Base-by-base conservation (phyloP, 148 eudicot genomes). In the Amaranthus cruentus region DNA sequence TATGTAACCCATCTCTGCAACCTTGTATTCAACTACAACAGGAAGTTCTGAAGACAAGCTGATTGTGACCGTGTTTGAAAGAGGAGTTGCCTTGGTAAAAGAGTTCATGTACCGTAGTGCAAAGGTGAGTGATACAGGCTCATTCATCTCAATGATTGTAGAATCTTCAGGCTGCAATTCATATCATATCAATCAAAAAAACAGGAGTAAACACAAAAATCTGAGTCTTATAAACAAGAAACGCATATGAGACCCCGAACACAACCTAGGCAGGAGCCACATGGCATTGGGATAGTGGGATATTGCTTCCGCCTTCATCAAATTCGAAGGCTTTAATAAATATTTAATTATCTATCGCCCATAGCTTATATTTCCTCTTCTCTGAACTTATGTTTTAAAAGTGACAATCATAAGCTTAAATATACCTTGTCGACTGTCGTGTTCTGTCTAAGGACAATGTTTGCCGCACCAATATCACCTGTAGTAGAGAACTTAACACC, bases 21-120 rank as follows among this genome's bases (percentile, higher is more conserved):
- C 90, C 84, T 93, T 93, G 85, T 93, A 93, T 83, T 88, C 96
- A 0, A 89, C 94, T 57, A 90, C 98, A 53, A 90, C 89, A 2
- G 96, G 98, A 60, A 90, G 89, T 84, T 93, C 98, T 0, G 93
- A 90, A 47, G 98, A 93, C 82, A 93, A 78, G 78, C 96, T 93
- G 68, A 93, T 81, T 53, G 98, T 88, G 57, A 90, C 96, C 0
- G 86, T 87, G 81, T 78, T 87, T 9, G 94, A 93, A 28, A 93
- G 80, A 3, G 98, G 96, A 6, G 90, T 82, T 62, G 96, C 98
- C 82, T 89, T 93, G 7, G 98, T 93, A 79, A 93, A 93, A 18
- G 98, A 93, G 81, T 93, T 93, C 60, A 89, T 72, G 77, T 85
- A 89, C 71, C 91, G 82, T 73, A 89, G 80, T 9, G 90, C 86